Evolutionary conservation across 2,329 filamentous ascomycete genomes (phyloP), one percentile per base, ranked within the genome.

Genomic region (Pseudogymnoascus sp.): DNA sequence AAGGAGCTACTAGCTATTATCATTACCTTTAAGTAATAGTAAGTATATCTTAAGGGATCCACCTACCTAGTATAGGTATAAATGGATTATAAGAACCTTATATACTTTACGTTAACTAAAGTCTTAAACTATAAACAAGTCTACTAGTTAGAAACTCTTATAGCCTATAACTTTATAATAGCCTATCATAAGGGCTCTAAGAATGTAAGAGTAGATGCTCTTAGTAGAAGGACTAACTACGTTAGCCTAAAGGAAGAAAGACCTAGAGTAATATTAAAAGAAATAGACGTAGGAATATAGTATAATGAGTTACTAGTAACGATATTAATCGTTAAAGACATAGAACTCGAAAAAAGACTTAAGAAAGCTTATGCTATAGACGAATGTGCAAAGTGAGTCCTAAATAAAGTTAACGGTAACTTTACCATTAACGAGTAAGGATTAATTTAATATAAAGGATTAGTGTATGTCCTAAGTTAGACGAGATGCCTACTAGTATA

Each of bases 1-100:
- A 74, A 76, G 61, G 73, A 76, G 67, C 66, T 77, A 0, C 50
- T 76, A 3, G 72, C 72, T 2, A 72, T 77, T 33, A 61, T 76
- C 10, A 14, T 61, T 14, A n/a, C 38, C 1, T 67, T 70, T n/a
- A 44, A 68, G 42, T 64, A 71, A 61, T 74, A 65, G 68, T 29
- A 66, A 50, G 24, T 29, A 10, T 61, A 72, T n/a, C 62, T 72
- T 3, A 56, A 67, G 62, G 62, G 64, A n/a, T 24, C 53, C 0
- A 26, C 60, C 31, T n/a, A 64, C 11, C 8, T 3, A 16, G 59
- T 72, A 26, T 13, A 62, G 2, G 63, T 73, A 4, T 26, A 68
- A 1, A 68, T 38, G 1, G 66, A 72, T 65, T 64, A 74, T 31
- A 67, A 71, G 29, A 72, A 72, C 62, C 63, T 74, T 0, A 50